Evolutionary conservation across 2,329 filamentous ascomycete genomes (phyloP).

Genomic region (Dactylellina leptospora): DNA sequence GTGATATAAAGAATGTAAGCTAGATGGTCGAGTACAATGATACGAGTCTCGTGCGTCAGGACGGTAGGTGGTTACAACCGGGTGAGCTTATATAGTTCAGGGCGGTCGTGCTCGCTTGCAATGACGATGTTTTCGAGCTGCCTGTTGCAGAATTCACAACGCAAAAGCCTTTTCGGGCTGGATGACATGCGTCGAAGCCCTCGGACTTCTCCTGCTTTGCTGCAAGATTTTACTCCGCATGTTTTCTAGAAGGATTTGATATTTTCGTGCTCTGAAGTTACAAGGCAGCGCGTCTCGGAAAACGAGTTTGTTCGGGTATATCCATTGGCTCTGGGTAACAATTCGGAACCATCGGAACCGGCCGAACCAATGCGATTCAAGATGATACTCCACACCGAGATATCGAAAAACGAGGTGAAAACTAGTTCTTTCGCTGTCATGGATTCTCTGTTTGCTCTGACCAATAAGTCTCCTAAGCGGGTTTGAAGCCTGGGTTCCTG

Average conservation of each 20-base stretch:
- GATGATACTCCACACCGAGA: too few species aligned
- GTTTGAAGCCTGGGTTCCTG: too few species aligned
- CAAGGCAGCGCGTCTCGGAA: neutral
- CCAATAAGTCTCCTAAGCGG: too few species aligned
- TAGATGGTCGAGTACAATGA: slow-evolving; percentile 1
- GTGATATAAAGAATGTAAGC: slow-evolving; percentile 1
- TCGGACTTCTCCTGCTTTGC: slow-evolving; percentile 29
- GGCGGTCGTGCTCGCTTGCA: too few species aligned
- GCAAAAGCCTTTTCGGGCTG: slow-evolving; percentile 1
- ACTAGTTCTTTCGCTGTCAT: too few species aligned
- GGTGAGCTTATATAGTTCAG: slow-evolving; percentile 31
- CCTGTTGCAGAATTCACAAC: slow-evolving; percentile 37
- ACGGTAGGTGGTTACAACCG: slow-evolving; percentile 5
- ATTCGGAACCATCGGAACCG: slow-evolving; percentile 23
- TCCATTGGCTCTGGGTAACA: neutral
- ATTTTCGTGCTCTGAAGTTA: neutral
- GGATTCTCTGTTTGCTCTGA: too few species aligned
- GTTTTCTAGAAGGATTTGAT: slow-evolving; percentile 23
- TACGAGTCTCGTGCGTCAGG: slow-evolving; percentile 22
- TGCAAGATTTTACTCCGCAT: slow-evolving; percentile 1
- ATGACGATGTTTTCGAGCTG: slow-evolving; percentile 11
- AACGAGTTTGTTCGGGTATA: slow-evolving; percentile 9
- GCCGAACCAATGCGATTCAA: slow-evolving; percentile 25
- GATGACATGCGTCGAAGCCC: neutral
- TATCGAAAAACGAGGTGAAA: too few species aligned